Conservation (phyloP, 306 rosid species). For the Cicer bijugum region DNA sequence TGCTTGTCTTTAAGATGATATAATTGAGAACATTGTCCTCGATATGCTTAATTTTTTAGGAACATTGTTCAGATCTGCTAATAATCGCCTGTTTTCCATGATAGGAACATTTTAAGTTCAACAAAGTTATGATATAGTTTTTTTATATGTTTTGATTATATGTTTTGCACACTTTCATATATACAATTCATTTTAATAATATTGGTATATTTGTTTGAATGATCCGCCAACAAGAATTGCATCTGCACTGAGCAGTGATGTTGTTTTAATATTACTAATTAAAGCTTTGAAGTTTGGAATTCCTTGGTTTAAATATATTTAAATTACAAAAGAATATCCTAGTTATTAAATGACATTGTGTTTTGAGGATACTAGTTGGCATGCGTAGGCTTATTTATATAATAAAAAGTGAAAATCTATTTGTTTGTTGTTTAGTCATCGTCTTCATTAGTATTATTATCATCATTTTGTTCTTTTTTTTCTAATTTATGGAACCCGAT, state of each 20-base stretch:
- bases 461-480: not conserved
- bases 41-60: conserved; percentile 2
- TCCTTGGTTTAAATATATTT: not conserved
- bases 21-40: conserved; percentile 33
- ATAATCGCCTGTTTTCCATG: conserved; percentile 20
- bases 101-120: not conserved
- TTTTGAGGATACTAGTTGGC: conserved; percentile 20
- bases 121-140: conserved; percentile 6
- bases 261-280: conserved; percentile 21
- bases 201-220: conserved; percentile 9
- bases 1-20: conserved; percentile 29
- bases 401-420: not conserved
- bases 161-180: not conserved
- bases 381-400: conserved; percentile 13
- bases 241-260: not conserved
- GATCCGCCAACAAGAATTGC: conserved; percentile 23
- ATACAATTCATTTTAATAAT: conserved; percentile 24
- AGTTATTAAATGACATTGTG: conserved; percentile 19
- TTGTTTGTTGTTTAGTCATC: not conserved
- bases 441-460: not conserved
- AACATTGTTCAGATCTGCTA: conserved; percentile 15
- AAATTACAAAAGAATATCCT: conserved; percentile 2
- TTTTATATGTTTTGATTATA: not conserved
- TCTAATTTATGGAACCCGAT: not conserved
- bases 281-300: conserved; percentile 11